These are phyloP conservation scores for Penicillium sp. DNA, from an alignment of 2,329 filamentous ascomycete species.

Conservation along the genomic window DNA sequence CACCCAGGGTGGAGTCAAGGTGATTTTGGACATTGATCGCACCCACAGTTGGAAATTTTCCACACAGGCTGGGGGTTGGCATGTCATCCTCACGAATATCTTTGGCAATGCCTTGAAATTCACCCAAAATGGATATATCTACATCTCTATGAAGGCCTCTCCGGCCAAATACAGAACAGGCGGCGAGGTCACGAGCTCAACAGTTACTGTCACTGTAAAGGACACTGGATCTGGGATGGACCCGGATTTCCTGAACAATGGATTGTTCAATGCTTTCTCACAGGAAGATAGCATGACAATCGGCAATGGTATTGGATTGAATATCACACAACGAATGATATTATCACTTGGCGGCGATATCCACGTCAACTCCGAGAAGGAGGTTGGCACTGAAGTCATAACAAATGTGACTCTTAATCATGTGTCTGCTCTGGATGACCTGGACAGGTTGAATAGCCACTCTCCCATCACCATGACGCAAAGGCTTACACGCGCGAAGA, in stretches of 20 bases:
- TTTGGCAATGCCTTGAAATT: conserved; percentile 20
- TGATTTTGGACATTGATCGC: conserved; percentile 14
- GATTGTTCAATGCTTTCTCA: conserved; percentile 56
- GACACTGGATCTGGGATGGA: conserved; percentile 35
- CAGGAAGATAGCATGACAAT: conserved; percentile 57
- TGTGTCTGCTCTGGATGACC: not conserved
- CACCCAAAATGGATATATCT: conserved; percentile 8
- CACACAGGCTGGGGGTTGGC: conserved; percentile 12
- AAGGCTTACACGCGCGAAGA: conserved; percentile 6
- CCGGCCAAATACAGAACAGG: not conserved
- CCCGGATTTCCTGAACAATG: conserved; percentile 22
- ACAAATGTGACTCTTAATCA: conserved; percentile 7
- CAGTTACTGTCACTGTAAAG: conserved; percentile 23
- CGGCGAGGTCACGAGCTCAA: conserved; percentile 1
- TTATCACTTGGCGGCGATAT: conserved; percentile 27
- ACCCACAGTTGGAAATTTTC: conserved; percentile 10
- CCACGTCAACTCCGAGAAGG: conserved; percentile 25
- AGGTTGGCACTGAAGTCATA: conserved; percentile 26
- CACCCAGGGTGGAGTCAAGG: not conserved
- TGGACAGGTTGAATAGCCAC: not conserved
- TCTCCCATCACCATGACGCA: not conserved
- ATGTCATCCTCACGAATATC: conserved; percentile 16
- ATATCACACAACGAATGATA: conserved; percentile 50
- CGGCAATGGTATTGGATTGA: conserved; percentile 61
- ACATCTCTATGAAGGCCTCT: conserved; percentile 7